Conservation (phyloP, 2,329 filamentous ascomycete species). For the Pleurostoma richardsiae region DNA sequence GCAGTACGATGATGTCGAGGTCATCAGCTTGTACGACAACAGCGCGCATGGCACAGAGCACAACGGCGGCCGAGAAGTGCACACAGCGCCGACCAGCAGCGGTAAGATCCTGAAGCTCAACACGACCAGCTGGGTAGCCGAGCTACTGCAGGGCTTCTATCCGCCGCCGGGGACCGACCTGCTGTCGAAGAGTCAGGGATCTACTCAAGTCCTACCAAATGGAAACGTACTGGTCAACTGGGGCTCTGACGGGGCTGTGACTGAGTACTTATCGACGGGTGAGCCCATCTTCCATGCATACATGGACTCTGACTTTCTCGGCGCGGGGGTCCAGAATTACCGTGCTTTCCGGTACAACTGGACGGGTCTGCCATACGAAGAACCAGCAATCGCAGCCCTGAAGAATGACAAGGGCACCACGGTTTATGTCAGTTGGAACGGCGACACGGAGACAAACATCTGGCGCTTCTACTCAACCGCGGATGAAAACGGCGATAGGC, state of each 20-base stretch:
- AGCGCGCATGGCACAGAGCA: conserved; percentile 14
- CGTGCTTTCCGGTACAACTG: neutral
- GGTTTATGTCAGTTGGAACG: conserved; percentile 6
- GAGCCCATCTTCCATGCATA: conserved; percentile 12
- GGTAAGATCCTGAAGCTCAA: conserved; percentile 10
- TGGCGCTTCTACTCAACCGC: conserved; percentile 2
- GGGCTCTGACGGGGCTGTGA: conserved; percentile 42
- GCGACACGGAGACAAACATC: conserved; percentile 1
- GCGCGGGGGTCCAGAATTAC: neutral
- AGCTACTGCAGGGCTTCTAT: conserved; percentile 5
- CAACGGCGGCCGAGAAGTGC: conserved; percentile 7
- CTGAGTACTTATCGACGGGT: conserved; percentile 30
- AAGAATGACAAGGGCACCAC: neutral
- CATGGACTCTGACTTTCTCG: neutral
- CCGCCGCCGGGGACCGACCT: conserved; percentile 5
- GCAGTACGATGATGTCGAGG: conserved; percentile 33
- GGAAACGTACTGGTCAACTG: conserved; percentile 42
- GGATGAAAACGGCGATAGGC: too few relatives aligned
- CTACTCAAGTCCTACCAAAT: conserved; percentile 24
- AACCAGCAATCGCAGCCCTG: neutral
- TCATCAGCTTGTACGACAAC: conserved; percentile 51
- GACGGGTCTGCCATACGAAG: neutral
- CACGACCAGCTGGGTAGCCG: conserved; percentile 6
- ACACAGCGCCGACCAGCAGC: conserved; percentile 5
- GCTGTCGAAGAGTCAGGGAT: conserved; percentile 14